Base-by-base conservation (phyloP, 768 basidiomycete species). In the Mrakia hoshinonis region DNA sequence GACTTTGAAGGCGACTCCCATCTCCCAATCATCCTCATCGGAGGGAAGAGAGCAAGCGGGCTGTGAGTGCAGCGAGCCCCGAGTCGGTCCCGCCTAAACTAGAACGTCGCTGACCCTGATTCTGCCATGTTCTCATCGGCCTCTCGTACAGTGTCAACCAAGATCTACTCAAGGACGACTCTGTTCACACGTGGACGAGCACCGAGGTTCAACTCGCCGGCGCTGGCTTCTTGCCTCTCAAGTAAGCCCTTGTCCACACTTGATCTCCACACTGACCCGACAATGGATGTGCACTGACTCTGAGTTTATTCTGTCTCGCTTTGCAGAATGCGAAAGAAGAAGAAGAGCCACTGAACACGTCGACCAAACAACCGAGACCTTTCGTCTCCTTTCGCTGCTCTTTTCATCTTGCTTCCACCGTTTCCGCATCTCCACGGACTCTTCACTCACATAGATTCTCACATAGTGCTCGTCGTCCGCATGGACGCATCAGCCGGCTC, bases 21-120 rank as follows among this genome's bases (percentile, higher is more conserved):
- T 15, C 58, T 68, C 54, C 67, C 67, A 18, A 46, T 68, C 24
- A 24, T 68, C 5, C 55, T 68, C 55, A 46, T 68, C 38, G 67
- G 67, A 12, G 67, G 67, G 0, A 39, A 39, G 36, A 61, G 36
- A 20, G 58, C 58, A 1, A 39, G 5, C 18, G 31, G 36, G 20
- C 34, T 36, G 58, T 61, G 11, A 20, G 58, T 61, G 11, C 43
- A 43, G 43, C 43, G n/a, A n/a, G 24, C 54, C 15, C 12, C 54
- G 0, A 11, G 5, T 12, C 9, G 29, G 7, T 9, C 11, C n/a
- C 24, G 4, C n/a, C 26, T 54, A n/a, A n/a, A n/a, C n/a, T n/a
- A n/a, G n/a, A n/a, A n/a, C n/a, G n/a, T n/a, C n/a, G n/a, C n/a
- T n/a, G n/a, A n/a, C 2, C 26, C 54, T 34, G 54, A 55, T 7